phyloP scores from a whole-genome alignment of 1,284 basidiomycete species.

The Meripilus lineatus region DNA sequence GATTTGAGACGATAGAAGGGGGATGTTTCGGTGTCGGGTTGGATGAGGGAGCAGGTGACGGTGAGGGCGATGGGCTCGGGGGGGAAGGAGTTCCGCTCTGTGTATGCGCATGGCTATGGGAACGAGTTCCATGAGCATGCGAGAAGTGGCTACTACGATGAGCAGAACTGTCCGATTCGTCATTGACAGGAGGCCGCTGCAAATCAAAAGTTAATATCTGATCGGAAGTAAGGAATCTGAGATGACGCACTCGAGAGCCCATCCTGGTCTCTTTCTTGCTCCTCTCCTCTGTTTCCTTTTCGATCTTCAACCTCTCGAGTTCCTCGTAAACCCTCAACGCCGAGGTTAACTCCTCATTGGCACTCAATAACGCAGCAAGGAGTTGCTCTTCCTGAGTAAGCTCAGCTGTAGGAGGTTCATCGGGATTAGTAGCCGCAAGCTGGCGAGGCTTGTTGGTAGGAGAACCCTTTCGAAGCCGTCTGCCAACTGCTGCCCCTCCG shows the following conservation, averaged over 20 bases:
- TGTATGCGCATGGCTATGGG: not conserved
- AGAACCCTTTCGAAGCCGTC: not conserved
- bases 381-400: constrained; percentile 57
- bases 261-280: constrained; percentile 55
- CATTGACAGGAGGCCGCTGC: constrained; percentile 10
- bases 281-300: constrained; percentile 55
- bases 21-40: constrained; percentile 11
- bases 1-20: constrained; percentile 12
- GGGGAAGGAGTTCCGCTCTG: constrained; percentile 26
- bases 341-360: constrained; percentile 52
- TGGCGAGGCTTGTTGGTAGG: constrained; percentile 1
- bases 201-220: not conserved
- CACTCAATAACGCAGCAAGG: constrained; percentile 57
- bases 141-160: not conserved
- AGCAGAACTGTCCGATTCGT: constrained; percentile 1
- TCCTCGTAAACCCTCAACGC: constrained; percentile 57
- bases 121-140: too few species aligned
- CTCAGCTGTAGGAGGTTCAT: not conserved
- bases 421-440: constrained; percentile 1
- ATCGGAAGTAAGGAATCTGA: not conserved
- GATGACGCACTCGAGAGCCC: constrained; percentile 47
- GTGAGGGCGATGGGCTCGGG: constrained; percentile 33
- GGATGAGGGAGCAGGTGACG: constrained; percentile 32
- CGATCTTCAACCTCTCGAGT: constrained; percentile 58
- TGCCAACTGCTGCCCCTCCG: constrained; percentile 13